Conservation (phyloP, 345 rosid species). For the Lumnitzera racemosa region DNA sequence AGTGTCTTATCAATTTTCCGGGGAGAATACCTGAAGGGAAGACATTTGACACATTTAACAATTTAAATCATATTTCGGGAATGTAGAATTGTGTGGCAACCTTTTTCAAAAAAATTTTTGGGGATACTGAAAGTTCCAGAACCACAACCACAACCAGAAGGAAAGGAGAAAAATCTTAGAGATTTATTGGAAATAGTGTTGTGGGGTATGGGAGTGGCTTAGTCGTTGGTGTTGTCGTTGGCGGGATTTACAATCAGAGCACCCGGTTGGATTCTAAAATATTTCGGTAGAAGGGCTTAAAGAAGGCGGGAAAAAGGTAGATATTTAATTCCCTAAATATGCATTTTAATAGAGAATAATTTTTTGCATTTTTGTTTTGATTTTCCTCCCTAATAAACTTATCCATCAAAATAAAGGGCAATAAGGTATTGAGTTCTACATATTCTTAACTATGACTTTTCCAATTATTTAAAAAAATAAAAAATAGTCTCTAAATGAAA, state of each 20-base stretch:
- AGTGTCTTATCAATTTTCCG: constrained; percentile 5
- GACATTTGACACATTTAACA: constrained; percentile 8
- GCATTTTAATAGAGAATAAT: too few species aligned
- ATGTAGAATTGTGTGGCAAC: constrained; percentile 9
- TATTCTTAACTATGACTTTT: too few species aligned
- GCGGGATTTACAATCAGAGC: neutral
- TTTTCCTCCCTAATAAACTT: too few species aligned
- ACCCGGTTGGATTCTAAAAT: neutral
- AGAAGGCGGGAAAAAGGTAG: neutral
- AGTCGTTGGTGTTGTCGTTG: constrained; percentile 1
- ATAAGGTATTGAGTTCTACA: too few species aligned
- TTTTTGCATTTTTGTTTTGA: too few species aligned
- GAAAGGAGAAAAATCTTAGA: neutral
- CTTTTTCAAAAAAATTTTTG: constrained; percentile 7
- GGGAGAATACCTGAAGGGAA: constrained; percentile 10
- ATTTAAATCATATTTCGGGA: constrained; percentile 2
- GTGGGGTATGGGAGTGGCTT: constrained; percentile 8
- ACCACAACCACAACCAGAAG: neutral
- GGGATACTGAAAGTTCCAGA: neutral
- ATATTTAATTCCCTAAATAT: too few species aligned
- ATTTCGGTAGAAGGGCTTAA: neutral
- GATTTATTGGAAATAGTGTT: constrained; percentile 8
- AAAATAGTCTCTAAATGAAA: too few species aligned
- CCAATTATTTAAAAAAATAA: too few species aligned
- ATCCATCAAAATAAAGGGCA: too few species aligned